Base-by-base conservation (phyloP, 2,329 filamentous ascomycete genomes). In the Scytalidium sp. region DNA sequence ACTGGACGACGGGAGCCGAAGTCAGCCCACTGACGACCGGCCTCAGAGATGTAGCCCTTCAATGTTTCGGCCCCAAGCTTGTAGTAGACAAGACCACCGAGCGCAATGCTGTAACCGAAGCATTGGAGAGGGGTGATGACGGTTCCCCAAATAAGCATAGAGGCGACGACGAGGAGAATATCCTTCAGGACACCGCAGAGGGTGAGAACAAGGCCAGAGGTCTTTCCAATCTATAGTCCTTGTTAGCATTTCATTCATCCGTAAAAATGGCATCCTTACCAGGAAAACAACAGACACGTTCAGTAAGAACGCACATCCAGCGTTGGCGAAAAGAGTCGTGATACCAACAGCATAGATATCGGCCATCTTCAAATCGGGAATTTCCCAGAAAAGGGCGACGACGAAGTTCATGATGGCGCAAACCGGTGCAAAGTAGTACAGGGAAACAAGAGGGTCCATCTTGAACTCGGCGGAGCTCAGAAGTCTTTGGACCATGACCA, bases 181-280 rank as follows among this genome's bases (percentile, higher is more conserved):
- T 93, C 88, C 78, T 92, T 93, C 56, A 93, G 81, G 39, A 92
- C 87, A 72, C 88, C 88, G 65, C 87, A 92, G 29, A 93, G 84
- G 27, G 88, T 93, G 64, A 93, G 84, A 58, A 92, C 85, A 43
- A 93, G 83, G 46, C 88, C 88, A 1, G 88, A 92, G 8, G 88
- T 92, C 76, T 87, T 91, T 75, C 88, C 88, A 66, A 93, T 92
- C 87, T 90, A n/a, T n/a, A 58, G 41, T 22, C 2, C 17, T n/a
- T 43, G 39, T 32, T 19, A 46, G 41, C 43, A 32, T 19, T 11
- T 23, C 7, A 17, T n/a, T 11, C 19, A 19, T 6, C 29, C 13
- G 20, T 6, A 43, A 36, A 15, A 32, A 27, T 20, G 11, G 21
- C 23, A 45, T 39, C 75, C 83, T 68, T 83, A 90, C 87, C 71